phyloP scores from a whole-genome alignment of 106 monocot genomes.

The Chionographis japonica region DNA sequence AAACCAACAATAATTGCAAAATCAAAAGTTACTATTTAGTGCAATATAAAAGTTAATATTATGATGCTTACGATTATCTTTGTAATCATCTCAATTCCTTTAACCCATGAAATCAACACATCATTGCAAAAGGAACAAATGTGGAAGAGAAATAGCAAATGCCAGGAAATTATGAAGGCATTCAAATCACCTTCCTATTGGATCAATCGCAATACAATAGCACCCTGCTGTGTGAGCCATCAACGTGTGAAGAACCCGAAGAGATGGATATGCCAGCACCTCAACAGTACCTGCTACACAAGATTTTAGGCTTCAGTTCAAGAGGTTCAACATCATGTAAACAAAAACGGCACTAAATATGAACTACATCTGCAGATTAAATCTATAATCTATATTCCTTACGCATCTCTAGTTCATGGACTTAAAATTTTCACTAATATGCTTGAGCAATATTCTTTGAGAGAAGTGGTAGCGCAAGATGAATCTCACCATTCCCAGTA shows the following conservation, averaged over 20 bases:
- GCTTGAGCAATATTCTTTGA: not conserved
- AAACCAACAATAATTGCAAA: too few relatives aligned
- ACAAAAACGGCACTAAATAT: too few relatives aligned
- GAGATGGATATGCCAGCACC: constrained; percentile 79
- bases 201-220: constrained; percentile 96
- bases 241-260: constrained; percentile 68
- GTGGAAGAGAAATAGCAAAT: not conserved
- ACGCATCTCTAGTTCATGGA: too few relatives aligned
- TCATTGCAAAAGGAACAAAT: not conserved
- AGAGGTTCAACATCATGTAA: not conserved
- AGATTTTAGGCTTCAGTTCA: constrained; percentile 4
- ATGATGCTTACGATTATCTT: too few relatives aligned
- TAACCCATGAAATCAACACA: too few relatives aligned
- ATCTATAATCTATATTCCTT: too few relatives aligned
- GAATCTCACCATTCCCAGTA: constrained; percentile 77
- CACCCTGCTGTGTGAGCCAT: constrained; percentile 95
- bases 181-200: constrained; percentile 66
- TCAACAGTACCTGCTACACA: constrained; percentile 74
- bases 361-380: too few relatives aligned
- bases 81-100: too few relatives aligned
- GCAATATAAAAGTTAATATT: too few relatives aligned
- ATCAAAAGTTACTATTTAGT: too few relatives aligned
- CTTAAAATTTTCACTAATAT: not conserved
- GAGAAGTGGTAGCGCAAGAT: not conserved
- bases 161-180: not conserved